phyloP scores from a whole-genome alignment of 306 rosid species.

The Prosopis cineraria region DNA sequence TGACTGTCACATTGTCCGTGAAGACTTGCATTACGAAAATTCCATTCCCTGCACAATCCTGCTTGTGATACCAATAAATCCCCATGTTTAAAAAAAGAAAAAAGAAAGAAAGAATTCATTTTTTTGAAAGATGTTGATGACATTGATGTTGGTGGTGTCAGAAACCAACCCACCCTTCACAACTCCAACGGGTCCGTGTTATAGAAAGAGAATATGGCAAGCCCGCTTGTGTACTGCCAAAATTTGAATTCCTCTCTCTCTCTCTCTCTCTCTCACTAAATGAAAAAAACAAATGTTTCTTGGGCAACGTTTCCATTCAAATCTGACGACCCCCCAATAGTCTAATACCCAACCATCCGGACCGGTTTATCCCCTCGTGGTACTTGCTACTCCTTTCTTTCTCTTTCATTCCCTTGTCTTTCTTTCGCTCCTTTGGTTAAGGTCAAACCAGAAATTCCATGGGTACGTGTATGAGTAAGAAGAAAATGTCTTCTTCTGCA shows the following conservation, averaged over 20 bases:
- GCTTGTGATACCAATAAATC: too few relatives aligned
- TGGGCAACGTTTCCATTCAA: constrained; percentile 40
- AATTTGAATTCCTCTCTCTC: constrained; percentile 56
- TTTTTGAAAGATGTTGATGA: not conserved
- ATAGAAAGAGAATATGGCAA: not conserved
- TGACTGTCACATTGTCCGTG: too few relatives aligned
- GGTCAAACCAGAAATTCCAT: constrained; percentile 40
- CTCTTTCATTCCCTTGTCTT: constrained; percentile 20
- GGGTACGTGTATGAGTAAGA: constrained; percentile 94
- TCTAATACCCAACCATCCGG: too few relatives aligned
- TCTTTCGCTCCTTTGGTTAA: constrained; percentile 1
- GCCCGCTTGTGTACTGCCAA: constrained; percentile 34
- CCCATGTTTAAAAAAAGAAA: too few relatives aligned
- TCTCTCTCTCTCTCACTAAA: too few relatives aligned
- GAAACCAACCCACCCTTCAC: not conserved
- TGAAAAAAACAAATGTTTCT: constrained; percentile 44
- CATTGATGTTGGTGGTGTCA: not conserved
- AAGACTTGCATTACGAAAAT: too few relatives aligned
- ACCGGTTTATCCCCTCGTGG: not conserved
- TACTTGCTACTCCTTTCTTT: not conserved
- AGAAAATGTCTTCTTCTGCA: constrained; percentile 47
- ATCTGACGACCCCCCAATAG: not conserved
- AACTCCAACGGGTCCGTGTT: constrained; percentile 29
- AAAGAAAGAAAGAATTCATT: not conserved
- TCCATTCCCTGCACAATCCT: too few relatives aligned